Percentiles rank a stretch among this genome's conserved stretches.
Evolutionary conservation across 2,329 filamentous ascomycete genomes (phyloP).

Genomic region (Aspergillus sclerotialis): DNA sequence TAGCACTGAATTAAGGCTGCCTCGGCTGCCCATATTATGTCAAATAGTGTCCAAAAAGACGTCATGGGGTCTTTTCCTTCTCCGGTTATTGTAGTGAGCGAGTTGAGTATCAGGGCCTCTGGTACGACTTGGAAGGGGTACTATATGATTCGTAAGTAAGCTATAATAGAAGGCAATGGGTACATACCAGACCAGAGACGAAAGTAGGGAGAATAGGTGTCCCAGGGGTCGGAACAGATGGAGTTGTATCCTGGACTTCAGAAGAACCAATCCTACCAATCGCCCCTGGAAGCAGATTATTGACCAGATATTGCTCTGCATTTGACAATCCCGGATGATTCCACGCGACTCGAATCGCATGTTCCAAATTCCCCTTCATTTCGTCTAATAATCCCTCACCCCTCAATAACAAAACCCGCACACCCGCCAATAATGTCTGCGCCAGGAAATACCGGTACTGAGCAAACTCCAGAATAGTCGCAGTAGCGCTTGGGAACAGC

Average conservation of each 20-base stretch:
- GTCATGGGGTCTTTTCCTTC: slow-evolving; percentile 19
- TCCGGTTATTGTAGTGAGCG: slow-evolving; percentile 11
- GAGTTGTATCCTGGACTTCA: slow-evolving; percentile 6
- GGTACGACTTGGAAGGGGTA: slow-evolving; percentile 26
- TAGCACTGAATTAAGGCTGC: slow-evolving; percentile 27
- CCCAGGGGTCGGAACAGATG: slow-evolving; percentile 5
- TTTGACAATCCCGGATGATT: slow-evolving; percentile 24
- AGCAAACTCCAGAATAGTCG: slow-evolving; percentile 14
- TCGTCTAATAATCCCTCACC: slow-evolving; percentile 19
- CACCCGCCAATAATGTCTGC: slow-evolving; percentile 26
- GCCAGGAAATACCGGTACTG: slow-evolving; percentile 13
- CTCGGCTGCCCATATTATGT: slow-evolving; percentile 28
- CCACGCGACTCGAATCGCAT: slow-evolving; percentile 26
- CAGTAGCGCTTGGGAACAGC: slow-evolving; percentile 21
- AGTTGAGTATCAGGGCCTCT: slow-evolving; percentile 13
- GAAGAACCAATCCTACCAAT: slow-evolving; percentile 19
- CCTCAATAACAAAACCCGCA: slow-evolving; percentile 25
- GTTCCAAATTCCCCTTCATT: slow-evolving; percentile 22
- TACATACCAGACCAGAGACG: slow-evolving; percentile 22
- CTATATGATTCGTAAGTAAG: slow-evolving; percentile 14
- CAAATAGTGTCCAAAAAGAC: slow-evolving; percentile 27
- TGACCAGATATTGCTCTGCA: slow-evolving; percentile 25
- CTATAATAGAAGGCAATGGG: not conserved
- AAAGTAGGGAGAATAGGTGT: slow-evolving; percentile 22
- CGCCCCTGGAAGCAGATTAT: slow-evolving; percentile 21